phyloP scores from a whole-genome alignment of 2,329 filamentous ascomycete genomes.

The Davidsoniella australis region DNA sequence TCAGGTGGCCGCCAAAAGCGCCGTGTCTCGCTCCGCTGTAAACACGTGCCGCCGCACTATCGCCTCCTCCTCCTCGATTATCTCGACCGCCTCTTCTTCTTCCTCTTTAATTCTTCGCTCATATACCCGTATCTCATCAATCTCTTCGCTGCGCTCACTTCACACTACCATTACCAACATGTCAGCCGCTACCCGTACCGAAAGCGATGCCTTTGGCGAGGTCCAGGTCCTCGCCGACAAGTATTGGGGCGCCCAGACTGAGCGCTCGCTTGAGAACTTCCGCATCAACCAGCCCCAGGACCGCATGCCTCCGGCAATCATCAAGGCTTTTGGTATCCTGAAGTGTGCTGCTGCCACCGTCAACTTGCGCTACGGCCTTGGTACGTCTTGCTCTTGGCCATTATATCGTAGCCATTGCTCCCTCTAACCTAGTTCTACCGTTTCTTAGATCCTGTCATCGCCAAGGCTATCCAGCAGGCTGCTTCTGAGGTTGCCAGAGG shows the following conservation, averaged over 20 bases:
- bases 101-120: background rate
- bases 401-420: background rate
- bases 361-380: conserved; percentile 87
- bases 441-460: conserved; percentile 61
- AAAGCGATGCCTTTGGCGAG: conserved; percentile 96
- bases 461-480: conserved; percentile 85
- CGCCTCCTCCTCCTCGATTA: background rate
- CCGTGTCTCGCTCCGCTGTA: conserved; percentile 1
- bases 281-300: conserved; percentile 98
- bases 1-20: conserved; percentile 8
- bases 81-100: background rate
- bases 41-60: background rate
- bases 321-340: conserved; percentile 88
- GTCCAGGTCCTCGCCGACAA: conserved; percentile 80
- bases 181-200: conserved; percentile 45
- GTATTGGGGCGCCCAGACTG: conserved; percentile 98
- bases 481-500: conserved; percentile 82
- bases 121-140: conserved; percentile 1
- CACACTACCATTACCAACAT: conserved; percentile 32
- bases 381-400: conserved; percentile 25
- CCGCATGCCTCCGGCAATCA: conserved; percentile 85
- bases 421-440: background rate
- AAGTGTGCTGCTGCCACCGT: conserved; percentile 93
- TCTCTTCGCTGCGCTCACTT: conserved; percentile 16
- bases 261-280: conserved; percentile 94